Conservation (phyloP, 2,329 filamentous ascomycete species). For the Aspergillus caelatus region DNA sequence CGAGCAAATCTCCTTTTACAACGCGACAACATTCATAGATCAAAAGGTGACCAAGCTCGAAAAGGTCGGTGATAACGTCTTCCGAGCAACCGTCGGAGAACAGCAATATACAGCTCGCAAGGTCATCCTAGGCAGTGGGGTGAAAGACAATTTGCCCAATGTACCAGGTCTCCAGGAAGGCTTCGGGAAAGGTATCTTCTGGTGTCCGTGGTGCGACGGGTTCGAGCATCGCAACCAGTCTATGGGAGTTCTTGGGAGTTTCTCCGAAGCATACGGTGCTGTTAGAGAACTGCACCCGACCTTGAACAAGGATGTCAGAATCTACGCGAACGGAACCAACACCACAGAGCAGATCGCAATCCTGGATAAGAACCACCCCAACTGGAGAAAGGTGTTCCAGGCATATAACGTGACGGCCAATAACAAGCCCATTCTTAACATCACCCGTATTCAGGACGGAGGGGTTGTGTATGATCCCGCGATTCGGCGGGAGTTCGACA, state of each 20-base stretch:
- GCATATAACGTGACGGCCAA: background rate
- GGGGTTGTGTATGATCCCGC: background rate
- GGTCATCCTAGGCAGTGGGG: background rate
- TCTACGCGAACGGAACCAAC: background rate
- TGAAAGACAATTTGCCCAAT: constrained; percentile 32
- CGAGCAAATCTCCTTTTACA: background rate
- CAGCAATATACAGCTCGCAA: background rate
- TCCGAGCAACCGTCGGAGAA: background rate
- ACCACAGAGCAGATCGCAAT: background rate
- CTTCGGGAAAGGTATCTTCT: constrained; percentile 62
- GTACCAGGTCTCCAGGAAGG: constrained; percentile 58
- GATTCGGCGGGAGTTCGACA: background rate
- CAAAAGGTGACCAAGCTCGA: background rate
- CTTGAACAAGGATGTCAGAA: background rate
- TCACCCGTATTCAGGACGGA: background rate
- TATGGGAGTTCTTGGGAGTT: constrained; percentile 53
- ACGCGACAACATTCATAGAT: background rate
- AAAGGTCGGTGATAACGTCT: background rate
- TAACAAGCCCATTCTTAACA: background rate
- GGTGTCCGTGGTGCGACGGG: constrained; percentile 67
- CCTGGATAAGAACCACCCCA: background rate
- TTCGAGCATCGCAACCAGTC: constrained; percentile 61
- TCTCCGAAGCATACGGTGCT: background rate
- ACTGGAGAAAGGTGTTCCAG: background rate
- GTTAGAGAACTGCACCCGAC: background rate